Conservation (phyloP, 441 rosid species). For the Theobroma grandiflorum region DNA sequence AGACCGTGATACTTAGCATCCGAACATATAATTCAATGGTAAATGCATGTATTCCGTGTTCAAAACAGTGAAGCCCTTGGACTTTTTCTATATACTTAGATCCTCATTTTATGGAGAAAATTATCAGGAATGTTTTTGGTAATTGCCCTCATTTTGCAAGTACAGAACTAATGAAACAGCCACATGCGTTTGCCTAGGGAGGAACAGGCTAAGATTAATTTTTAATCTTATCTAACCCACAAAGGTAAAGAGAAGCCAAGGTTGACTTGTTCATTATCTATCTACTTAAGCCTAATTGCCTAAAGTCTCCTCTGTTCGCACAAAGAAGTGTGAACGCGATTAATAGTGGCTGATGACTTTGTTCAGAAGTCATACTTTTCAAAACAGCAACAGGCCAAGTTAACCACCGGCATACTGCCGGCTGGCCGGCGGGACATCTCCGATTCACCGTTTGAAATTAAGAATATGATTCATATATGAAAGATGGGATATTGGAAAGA, state of each 20-base stretch:
- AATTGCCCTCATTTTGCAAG: background rate
- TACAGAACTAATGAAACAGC: background rate
- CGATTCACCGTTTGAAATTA: background rate
- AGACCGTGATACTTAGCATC: no score
- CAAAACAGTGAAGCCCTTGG: background rate
- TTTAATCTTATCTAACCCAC: background rate
- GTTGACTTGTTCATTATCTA: constrained; percentile 26
- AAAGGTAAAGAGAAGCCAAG: constrained; percentile 11
- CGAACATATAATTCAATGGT: no score
- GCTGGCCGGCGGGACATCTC: background rate
- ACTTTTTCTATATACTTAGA: background rate
- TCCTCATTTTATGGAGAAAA: background rate
- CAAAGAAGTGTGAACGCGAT: background rate
- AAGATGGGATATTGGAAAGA: constrained; percentile 8
- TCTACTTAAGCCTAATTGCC: background rate
- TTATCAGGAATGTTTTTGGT: no score
- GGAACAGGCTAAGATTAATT: constrained; percentile 4
- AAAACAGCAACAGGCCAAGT: background rate
- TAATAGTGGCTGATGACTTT: background rate
- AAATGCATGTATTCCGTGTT: no score
- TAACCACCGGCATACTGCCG: background rate
- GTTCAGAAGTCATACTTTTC: background rate
- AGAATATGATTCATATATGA: background rate
- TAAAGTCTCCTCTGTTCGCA: constrained; percentile 39
- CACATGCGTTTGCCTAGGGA: background rate